A percentile compares a stretch with the other conserved stretches of the same genome.
phyloP scores from a whole-genome alignment of 768 basidiomycete species.

The Boletus speciosus region DNA sequence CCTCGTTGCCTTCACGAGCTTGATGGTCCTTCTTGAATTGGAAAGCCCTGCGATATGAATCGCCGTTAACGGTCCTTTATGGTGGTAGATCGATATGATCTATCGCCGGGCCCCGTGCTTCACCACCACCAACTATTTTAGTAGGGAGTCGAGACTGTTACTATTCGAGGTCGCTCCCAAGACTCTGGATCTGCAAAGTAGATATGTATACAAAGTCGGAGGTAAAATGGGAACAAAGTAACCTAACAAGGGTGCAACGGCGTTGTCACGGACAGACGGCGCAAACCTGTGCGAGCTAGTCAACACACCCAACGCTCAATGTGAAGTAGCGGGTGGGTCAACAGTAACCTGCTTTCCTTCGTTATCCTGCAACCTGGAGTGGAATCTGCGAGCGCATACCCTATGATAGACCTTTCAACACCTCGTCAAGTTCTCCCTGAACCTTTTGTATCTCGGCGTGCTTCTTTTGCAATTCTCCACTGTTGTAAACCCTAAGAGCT shows the following conservation, averaged over 20 bases:
- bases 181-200: background rate
- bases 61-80: background rate
- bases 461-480: conserved; percentile 49
- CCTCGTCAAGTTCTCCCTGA: conserved; percentile 52
- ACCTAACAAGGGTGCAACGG: background rate
- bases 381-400: conserved; percentile 8
- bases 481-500: conserved; percentile 43
- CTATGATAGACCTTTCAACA: conserved; percentile 35
- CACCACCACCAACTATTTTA: conserved; percentile 2
- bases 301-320: background rate
- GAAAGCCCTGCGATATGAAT: conserved; percentile 13
- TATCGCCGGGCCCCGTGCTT: conserved; percentile 7
- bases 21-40: conserved; percentile 20
- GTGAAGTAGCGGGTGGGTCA: background rate
- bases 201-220: background rate
- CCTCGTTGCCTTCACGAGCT: conserved; percentile 24
- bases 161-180: background rate
- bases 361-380: background rate
- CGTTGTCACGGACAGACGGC: background rate
- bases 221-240: background rate
- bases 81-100: conserved; percentile 19
- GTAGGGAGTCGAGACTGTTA: background rate
- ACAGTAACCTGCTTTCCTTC: background rate
- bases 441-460: conserved; percentile 54
- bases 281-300: background rate